Evolutionary conservation across 805 yeast genomes (phyloP).

Genomic region (Ogataea nonfermentans): DNA sequence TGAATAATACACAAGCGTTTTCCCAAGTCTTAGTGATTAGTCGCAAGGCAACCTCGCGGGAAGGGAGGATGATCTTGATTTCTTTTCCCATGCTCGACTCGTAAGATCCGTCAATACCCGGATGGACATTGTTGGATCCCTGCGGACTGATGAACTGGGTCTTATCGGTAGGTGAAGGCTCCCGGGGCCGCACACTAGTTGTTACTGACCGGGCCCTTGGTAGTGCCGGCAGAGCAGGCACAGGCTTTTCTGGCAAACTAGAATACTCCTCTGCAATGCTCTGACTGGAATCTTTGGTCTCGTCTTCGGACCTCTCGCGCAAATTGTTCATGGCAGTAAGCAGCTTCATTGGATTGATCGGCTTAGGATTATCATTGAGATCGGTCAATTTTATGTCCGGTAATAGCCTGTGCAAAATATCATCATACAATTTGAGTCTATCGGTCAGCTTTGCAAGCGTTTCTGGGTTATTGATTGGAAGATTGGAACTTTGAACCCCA

Average conservation of each 20-base stretch:
- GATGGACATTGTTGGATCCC: conserved; percentile 21
- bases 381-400: conserved; percentile 35
- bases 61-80: conserved; percentile 68
- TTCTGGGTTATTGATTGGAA: conserved; percentile 22
- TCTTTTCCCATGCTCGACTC: conserved; percentile 45
- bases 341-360: conserved; percentile 34
- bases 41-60: conserved; percentile 67
- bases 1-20: conserved; percentile 78
- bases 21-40: conserved; percentile 79
- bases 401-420: conserved; percentile 30
- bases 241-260: conserved; percentile 33
- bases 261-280: conserved; percentile 28
- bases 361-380: conserved; percentile 31
- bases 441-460: conserved; percentile 32
- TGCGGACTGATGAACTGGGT: conserved; percentile 8
- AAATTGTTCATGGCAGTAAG: conserved; percentile 31
- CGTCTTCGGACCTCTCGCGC: conserved; percentile 23
- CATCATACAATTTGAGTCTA: conserved; percentile 33
- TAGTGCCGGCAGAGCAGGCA: conserved; percentile 27
- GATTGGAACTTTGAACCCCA: conserved; percentile 18
- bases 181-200: conserved; percentile 2
- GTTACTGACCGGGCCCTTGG: conserved; percentile 18
- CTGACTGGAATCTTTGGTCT: conserved; percentile 20
- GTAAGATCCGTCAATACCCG: conserved; percentile 38
- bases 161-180: conserved; percentile 20